Evolutionary conservation across 768 basidiomycete species (phyloP), one percentile per base, ranked within the genome.

Genomic region (Hypholoma fasciculare): DNA sequence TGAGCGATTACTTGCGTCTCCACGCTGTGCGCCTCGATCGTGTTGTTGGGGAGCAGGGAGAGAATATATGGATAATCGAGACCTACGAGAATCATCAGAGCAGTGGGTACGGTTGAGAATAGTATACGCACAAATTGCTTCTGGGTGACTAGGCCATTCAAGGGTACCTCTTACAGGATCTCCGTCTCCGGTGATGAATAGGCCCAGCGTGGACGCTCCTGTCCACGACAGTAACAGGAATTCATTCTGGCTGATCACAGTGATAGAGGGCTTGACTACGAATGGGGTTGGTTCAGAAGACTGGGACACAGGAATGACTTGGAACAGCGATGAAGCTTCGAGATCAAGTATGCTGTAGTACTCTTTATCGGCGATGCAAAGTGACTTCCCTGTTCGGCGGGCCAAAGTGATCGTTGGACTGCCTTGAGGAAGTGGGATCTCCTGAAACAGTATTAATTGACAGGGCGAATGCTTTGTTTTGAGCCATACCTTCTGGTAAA

Each of bases 111-210:
- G 50, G 37, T 20, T 56, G 23, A 13, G 38, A n/a, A 42, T 38
- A 57, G 27, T 53, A 37, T 6, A 83, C 90, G 67, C 66, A 95
- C 93, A 87, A 38, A 94, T 75, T 17, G 86, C 82, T 20, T 85
- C 74, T 0, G 94, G 92, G 76, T 96, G 87, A 50, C 77, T 82
- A 2, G 85, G 80, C 92, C 94, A 97, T 67, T 93, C 84, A 44
- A 97, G 74, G 1, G 95, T 96, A 2, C 94, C 94, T 47, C 95
- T 82, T 7, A 94, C 88, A 4, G 96, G 94, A 70, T 96, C 94
- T 0, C 94, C 95, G 2, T 85, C 82, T 0, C 86, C 83, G 13
- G 83, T 92, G 62, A 98, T 79, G 64, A 98, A 98, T 9, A 98
- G 75, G 0, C 96, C 96, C 40, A 98, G 76, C 0, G 92, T 91